Evolutionary conservation across 2,329 filamentous ascomycete species (phyloP).

Genomic region (Corinectria fuckeliana): DNA sequence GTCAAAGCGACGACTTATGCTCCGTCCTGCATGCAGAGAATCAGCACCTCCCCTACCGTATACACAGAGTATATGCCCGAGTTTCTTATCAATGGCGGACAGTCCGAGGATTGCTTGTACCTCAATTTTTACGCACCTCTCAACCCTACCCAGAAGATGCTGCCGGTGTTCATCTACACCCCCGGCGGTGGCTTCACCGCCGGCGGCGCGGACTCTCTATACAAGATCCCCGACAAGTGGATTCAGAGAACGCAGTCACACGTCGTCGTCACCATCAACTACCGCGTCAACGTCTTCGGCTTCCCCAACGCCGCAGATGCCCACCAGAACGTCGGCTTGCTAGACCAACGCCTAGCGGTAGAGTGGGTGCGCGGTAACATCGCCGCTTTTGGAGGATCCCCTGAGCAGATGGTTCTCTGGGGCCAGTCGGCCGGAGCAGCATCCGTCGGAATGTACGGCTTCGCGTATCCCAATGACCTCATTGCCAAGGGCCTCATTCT

Average conservation of each 20-base stretch:
- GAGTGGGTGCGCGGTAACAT: conserved; percentile 39
- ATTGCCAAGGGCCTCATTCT: conserved; percentile 54
- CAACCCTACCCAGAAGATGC: conserved; percentile 22
- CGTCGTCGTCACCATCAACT: conserved; percentile 54
- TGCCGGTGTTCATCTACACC: conserved; percentile 35
- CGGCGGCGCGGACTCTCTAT: conserved; percentile 53
- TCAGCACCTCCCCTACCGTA: conserved; percentile 31
- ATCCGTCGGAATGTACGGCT: conserved; percentile 52
- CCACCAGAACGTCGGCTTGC: conserved; percentile 28
- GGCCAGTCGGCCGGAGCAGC: conserved; percentile 40
- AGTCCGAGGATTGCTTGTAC: conserved; percentile 45
- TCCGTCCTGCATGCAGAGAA: conserved; percentile 40
- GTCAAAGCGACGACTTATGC: conserved; percentile 38
- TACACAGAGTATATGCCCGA: conserved; percentile 47
- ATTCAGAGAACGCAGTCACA: conserved; percentile 43
- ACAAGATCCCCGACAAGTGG: conserved; percentile 52
- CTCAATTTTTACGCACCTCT: conserved; percentile 44
- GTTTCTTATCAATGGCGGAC: conserved; percentile 48
- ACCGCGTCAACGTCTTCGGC: conserved; percentile 48
- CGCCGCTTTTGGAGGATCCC: conserved; percentile 34
- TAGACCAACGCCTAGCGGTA: conserved; percentile 33
- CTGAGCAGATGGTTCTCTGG: conserved; percentile 33
- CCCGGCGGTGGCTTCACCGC: conserved; percentile 50
- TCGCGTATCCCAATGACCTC: conserved; percentile 53
- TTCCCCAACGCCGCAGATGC: conserved; percentile 42